Evolutionary conservation across 345 rosid species (phyloP).

Genomic region (Boechera divaricarpa): DNA sequence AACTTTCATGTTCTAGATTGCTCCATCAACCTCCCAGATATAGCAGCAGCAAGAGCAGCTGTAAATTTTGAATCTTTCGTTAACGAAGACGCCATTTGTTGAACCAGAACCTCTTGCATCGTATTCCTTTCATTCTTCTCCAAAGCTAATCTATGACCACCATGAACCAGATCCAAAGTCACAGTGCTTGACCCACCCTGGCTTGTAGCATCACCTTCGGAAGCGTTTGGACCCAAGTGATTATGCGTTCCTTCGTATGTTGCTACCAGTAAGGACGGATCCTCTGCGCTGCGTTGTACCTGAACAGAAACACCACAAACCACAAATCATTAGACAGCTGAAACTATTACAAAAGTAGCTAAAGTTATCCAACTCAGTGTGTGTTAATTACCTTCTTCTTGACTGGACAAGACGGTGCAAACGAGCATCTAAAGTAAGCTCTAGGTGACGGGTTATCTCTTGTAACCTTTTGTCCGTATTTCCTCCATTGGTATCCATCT

Average conservation of each 20-base stretch:
- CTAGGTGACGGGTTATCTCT: constrained; percentile 96
- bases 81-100: constrained; percentile 82
- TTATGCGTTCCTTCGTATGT: constrained; percentile 95
- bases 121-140: constrained; percentile 48
- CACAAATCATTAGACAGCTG: constrained; percentile 27
- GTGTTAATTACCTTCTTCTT: constrained; percentile 76
- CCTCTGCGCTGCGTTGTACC: constrained; percentile 92
- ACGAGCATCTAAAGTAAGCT: constrained; percentile 92
- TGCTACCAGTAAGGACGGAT: constrained; percentile 71
- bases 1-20: constrained; percentile 43
- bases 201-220: constrained; percentile 50
- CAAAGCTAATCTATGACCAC: constrained; percentile 33
- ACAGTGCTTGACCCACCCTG: constrained; percentile 36
- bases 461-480: constrained; percentile 99
- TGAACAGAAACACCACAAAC: constrained; percentile 29
- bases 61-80: constrained; percentile 80
- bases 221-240: constrained; percentile 46
- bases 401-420: constrained; percentile 87
- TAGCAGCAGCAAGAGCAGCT: constrained; percentile 76
- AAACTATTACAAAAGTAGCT: constrained; percentile 17
- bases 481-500: constrained; percentile 97
- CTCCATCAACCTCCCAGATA: constrained; percentile 68
- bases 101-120: constrained; percentile 60
- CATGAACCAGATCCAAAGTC: constrained; percentile 48
- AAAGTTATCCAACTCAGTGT: background rate